Percentiles rank a stretch among this genome's conserved stretches.
phyloP scores from a whole-genome alignment of 2,329 filamentous ascomycete genomes.

The Fusarium kyushuense region DNA sequence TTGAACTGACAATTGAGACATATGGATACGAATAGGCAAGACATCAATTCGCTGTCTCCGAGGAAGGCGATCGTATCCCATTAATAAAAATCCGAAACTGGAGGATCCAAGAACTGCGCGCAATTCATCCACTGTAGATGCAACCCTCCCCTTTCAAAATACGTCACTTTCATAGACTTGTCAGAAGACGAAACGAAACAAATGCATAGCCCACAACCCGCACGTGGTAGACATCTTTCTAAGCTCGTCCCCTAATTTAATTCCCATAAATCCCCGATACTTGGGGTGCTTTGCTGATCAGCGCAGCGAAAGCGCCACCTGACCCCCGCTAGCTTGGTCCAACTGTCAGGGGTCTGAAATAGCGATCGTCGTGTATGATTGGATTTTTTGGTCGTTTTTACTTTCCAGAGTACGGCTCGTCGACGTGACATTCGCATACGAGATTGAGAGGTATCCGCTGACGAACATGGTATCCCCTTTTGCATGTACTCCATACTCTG shows the following conservation, averaged over 20 bases:
- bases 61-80: not conserved
- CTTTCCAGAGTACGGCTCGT: not conserved
- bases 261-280: conserved; percentile 20
- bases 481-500: not conserved
- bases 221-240: not conserved
- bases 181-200: conserved; percentile 19
- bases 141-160: conserved; percentile 2
- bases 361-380: conserved; percentile 33
- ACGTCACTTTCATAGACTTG: not conserved
- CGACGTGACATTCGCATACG: conserved; percentile 6
- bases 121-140: not conserved
- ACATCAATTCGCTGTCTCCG: not conserved
- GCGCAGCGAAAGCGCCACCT: conserved; percentile 2
- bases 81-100: conserved; percentile 1
- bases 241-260: conserved; percentile 5
- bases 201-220: not conserved
- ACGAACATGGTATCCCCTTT: conserved; percentile 5
- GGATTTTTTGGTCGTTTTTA: conserved; percentile 3
- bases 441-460: conserved; percentile 11
- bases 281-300: not conserved
- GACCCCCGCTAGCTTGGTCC: conserved; percentile 6
- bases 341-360: conserved; percentile 23
- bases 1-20: not conserved
- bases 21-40: not conserved
- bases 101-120: not conserved